A percentile compares a stretch with the other conserved stretches of the same genome.
Evolutionary conservation across 768 basidiomycete species (phyloP).

Genomic region (Rhodotorula toruloides): DNA sequence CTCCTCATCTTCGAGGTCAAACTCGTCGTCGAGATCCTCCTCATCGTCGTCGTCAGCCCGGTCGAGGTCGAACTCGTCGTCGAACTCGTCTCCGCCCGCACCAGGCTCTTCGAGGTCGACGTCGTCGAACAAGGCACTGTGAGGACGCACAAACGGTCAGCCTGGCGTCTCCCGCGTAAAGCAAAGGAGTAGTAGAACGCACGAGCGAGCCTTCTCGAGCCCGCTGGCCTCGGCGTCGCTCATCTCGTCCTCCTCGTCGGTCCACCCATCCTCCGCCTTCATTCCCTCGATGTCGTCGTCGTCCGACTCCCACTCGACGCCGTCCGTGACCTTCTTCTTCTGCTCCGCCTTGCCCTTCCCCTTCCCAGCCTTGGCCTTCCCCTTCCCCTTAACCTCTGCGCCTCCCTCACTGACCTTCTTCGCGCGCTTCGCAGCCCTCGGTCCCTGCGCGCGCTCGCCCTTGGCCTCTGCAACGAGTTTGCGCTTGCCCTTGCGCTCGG

Average conservation of each 20-base stretch:
- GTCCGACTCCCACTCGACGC: conserved; percentile 29
- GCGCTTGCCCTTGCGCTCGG: conserved; percentile 32
- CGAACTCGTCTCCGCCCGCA: conserved; percentile 29
- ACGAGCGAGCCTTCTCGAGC: conserved; percentile 47
- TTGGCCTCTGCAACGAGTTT: conserved; percentile 28
- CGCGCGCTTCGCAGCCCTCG: not conserved
- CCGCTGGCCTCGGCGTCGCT: conserved; percentile 54
- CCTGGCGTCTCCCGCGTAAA: not conserved
- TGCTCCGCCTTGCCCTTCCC: not conserved
- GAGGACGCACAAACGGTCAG: not conserved
- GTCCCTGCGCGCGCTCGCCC: not conserved
- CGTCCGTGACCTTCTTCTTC: conserved; percentile 10
- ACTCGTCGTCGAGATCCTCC: not conserved
- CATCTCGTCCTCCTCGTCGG: conserved; percentile 53
- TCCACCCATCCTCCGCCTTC: conserved; percentile 51
- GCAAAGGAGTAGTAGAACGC: conserved; percentile 45
- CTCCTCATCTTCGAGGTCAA: not conserved
- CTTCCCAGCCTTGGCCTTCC: conserved; percentile 1
- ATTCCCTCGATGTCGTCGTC: conserved; percentile 31
- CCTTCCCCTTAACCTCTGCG: conserved; percentile 3
- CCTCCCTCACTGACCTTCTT: not conserved
- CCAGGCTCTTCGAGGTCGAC: conserved; percentile 43
- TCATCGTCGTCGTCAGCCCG: no score
- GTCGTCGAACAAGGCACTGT: conserved; percentile 39
- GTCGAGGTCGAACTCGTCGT: conserved; percentile 17